A percentile compares a stretch with the other conserved stretches of the same genome.
These are phyloP conservation scores for Nicotiana otophora DNA, from an alignment of 257 asterid species.

Conservation along the genomic window DNA sequence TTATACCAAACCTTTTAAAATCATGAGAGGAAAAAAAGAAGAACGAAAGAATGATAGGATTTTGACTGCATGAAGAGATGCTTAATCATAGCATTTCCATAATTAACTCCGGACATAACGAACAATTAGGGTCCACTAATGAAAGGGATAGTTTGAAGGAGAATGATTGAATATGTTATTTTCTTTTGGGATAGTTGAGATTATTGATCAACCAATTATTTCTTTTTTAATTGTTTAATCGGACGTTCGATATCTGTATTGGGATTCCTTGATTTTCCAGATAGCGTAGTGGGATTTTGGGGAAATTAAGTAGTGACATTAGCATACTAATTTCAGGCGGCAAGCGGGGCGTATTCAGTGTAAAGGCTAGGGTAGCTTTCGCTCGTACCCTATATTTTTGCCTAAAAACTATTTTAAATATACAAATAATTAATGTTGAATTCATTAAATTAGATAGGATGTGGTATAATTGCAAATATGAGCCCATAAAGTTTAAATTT, in stretches of 20 bases:
- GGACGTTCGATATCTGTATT: too few species aligned
- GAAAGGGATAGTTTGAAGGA: slow-evolving; percentile 22
- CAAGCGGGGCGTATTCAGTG: too few species aligned
- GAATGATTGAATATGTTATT: slow-evolving; percentile 48
- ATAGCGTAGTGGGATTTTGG: not conserved
- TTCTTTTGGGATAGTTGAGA: slow-evolving; percentile 20
- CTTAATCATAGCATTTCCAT: slow-evolving; percentile 18
- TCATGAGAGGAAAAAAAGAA: not conserved
- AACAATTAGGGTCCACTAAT: slow-evolving; percentile 37
- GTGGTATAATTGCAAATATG: too few species aligned
- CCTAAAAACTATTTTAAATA: too few species aligned
- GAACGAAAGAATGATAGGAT: slow-evolving; percentile 7
- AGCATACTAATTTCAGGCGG: not conserved
- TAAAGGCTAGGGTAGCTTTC: too few species aligned
- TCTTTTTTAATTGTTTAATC: too few species aligned
- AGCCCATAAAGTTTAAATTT: too few species aligned
- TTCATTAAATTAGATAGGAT: too few species aligned
- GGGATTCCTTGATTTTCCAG: not conserved
- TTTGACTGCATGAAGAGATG: slow-evolving; percentile 17
- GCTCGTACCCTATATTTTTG: too few species aligned
- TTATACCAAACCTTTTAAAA: not conserved
- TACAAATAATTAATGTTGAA: too few species aligned
- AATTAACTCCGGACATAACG: slow-evolving; percentile 52
- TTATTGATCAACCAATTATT: slow-evolving; percentile 2
- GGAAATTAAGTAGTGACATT: not conserved